Evolutionary conservation across 352 stramenopile species (phyloP), one percentile per base, ranked within the genome.

Genomic region (Pythium dissotocum): DNA sequence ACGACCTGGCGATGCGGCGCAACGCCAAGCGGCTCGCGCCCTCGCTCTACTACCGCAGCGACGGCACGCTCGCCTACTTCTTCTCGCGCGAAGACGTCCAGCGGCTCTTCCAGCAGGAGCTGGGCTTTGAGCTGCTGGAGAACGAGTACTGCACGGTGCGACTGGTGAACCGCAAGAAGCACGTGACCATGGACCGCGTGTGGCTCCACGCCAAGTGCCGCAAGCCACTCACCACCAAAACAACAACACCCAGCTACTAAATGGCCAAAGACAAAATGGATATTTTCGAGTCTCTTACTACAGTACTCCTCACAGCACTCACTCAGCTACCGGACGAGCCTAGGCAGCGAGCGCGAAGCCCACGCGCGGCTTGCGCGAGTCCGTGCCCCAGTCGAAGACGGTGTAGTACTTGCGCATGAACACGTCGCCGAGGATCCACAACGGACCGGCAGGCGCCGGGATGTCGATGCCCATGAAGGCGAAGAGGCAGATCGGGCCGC

Each of bases 351-450:
- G 70, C 12, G 92, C 92, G 70, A 98, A 95, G 9, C 92, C 92
- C 35, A 97, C 77, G 56, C 88, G 89, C 24, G 92, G 79, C 65
- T 94, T 91, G 71, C 80, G 77, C 9, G 79, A 49, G 64, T 87
- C 77, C 4, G 81, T 88, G 28, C 79, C 87, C 82, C 85, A 97
- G 79, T 98, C 93, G 58, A 98, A 98, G 36, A 98, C 88, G 28
- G 89, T 96, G 86, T 98, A 98, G 77, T 97, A 96, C 79, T 98
- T 97, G 75, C 93, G 83, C 89, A 98, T 98, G 79, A 98, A 98
- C 38, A 97, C 87, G 69, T 98, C 94, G 51, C 95, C 97, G 58
- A 99, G 85, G 63, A 93, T 93, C 85, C 85, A 93, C 42, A 91
- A 48, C 52, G 85, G 85, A 16, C 82, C 81, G 53, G 82, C 75